phyloP scores from a whole-genome alignment of 73 alveolate genomes.

The Uronychia setigera region DNA sequence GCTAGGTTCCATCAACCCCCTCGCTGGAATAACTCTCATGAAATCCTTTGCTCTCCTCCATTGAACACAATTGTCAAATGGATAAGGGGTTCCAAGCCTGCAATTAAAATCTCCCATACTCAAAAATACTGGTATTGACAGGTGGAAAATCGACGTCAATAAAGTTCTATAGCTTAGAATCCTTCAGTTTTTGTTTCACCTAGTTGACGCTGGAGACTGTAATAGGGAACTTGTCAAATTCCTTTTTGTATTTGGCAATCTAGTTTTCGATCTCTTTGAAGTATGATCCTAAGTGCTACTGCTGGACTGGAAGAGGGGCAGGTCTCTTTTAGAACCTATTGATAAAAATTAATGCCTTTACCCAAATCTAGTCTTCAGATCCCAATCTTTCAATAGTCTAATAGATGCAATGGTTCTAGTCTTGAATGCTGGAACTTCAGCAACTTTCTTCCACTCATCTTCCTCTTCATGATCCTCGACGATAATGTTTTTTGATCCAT shows the following conservation, averaged over 20 bases:
- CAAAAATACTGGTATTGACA: constrained; percentile 34
- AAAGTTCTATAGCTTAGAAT: constrained; percentile 28
- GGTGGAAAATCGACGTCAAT: constrained; percentile 64
- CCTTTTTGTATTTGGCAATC: constrained; percentile 5
- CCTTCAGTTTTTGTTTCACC: constrained; percentile 13
- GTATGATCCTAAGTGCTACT: background rate
- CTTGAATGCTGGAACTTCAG: background rate
- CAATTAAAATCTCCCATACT: no score
- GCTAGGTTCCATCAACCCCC: constrained; percentile 22
- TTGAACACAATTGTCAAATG: constrained; percentile 38
- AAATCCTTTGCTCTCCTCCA: constrained; percentile 76
- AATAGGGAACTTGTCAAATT: constrained; percentile 46
- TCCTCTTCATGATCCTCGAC: background rate
- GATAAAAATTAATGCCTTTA: no score
- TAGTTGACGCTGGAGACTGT: constrained; percentile 33
- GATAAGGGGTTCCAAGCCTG: constrained; percentile 31
- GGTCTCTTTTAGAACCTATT: background rate
- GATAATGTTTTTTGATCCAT: background rate
- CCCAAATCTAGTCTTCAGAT: background rate
- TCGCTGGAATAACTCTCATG: constrained; percentile 40
- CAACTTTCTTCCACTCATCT: background rate
- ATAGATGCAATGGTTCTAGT: background rate
- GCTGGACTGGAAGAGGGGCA: background rate
- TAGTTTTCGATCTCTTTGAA: background rate
- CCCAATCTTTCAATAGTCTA: background rate